phyloP scores from a whole-genome alignment of 148 eudicot genomes.

The Chenopodium album region DNA sequence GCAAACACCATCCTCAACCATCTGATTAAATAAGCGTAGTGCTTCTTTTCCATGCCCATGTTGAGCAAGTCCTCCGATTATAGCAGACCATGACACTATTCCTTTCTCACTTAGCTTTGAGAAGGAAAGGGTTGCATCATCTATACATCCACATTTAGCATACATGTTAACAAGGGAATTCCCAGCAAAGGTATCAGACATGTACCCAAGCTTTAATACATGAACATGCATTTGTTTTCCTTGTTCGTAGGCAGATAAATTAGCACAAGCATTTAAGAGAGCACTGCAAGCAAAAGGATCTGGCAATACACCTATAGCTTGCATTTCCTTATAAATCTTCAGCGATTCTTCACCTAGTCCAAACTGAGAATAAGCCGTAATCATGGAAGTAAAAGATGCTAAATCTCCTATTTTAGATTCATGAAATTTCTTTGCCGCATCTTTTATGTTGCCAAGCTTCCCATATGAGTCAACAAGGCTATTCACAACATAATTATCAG shows the following conservation, averaged over 20 bases:
- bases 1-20: slow-evolving; percentile 44
- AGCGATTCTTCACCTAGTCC: slow-evolving; percentile 79
- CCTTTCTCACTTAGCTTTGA: slow-evolving; percentile 47
- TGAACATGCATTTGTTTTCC: slow-evolving; percentile 76
- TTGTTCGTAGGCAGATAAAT: slow-evolving; percentile 67
- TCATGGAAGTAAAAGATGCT: slow-evolving; percentile 65
- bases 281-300: slow-evolving; percentile 68
- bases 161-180: slow-evolving; percentile 80
- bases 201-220: slow-evolving; percentile 49
- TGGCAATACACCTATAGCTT: slow-evolving; percentile 40
- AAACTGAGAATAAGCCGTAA: slow-evolving; percentile 60
- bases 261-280: slow-evolving; percentile 65
- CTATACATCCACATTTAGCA: slow-evolving; percentile 72
- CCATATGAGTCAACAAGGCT: slow-evolving; percentile 68
- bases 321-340: slow-evolving; percentile 54
- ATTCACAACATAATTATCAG: slow-evolving; percentile 49
- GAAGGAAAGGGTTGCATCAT: slow-evolving; percentile 58
- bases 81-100: slow-evolving; percentile 69
- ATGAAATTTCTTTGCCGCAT: slow-evolving; percentile 45
- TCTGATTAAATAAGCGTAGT: slow-evolving; percentile 47
- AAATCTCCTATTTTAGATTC: slow-evolving; percentile 47
- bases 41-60: slow-evolving; percentile 73
- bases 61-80: slow-evolving; percentile 81
- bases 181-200: slow-evolving; percentile 59
- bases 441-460: slow-evolving; percentile 45